These are phyloP conservation scores for Dictyostelium firmibasis DNA, from an alignment of 78 protist genomes.

Conservation along the genomic window DNA sequence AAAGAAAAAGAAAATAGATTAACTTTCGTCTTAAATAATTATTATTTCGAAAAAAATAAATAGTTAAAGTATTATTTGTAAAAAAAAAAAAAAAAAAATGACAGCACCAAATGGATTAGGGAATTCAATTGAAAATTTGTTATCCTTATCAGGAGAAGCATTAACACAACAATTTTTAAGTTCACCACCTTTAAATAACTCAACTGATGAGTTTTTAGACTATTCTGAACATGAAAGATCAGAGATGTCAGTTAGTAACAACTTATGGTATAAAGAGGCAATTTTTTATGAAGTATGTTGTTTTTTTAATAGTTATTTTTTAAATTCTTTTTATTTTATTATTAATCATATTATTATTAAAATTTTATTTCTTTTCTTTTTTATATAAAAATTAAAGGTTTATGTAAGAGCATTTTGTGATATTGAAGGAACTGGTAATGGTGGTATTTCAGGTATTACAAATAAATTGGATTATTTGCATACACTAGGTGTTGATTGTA, in stretches of 20 bases:
- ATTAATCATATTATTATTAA: background rate
- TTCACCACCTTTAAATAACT: background rate
- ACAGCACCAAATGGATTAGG: background rate
- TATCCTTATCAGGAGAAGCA: background rate
- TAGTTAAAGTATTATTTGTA: background rate
- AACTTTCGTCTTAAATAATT: too few relatives aligned
- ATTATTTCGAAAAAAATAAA: background rate
- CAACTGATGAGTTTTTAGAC: conserved; percentile 56
- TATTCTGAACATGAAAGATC: conserved; percentile 66
- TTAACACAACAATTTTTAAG: background rate
- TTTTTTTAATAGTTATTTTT: background rate
- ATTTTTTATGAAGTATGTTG: conserved; percentile 81
- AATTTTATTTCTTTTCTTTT: too few relatives aligned
- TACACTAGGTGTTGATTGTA: conserved; percentile 83
- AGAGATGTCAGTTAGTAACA: conserved; percentile 24
- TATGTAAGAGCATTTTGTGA: conserved; percentile 86
- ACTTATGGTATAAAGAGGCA: conserved; percentile 84
- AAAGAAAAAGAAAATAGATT: background rate
- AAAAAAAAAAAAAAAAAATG: background rate
- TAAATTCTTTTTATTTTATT: background rate
- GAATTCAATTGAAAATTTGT: background rate
- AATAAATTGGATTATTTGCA: conserved; percentile 79
- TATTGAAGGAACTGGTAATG: conserved; percentile 84
- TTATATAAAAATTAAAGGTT: too few relatives aligned
- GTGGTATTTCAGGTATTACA: conserved; percentile 87